Conservation (phyloP, 306 rosid genomes). For the Sicyos baderoa region DNA sequence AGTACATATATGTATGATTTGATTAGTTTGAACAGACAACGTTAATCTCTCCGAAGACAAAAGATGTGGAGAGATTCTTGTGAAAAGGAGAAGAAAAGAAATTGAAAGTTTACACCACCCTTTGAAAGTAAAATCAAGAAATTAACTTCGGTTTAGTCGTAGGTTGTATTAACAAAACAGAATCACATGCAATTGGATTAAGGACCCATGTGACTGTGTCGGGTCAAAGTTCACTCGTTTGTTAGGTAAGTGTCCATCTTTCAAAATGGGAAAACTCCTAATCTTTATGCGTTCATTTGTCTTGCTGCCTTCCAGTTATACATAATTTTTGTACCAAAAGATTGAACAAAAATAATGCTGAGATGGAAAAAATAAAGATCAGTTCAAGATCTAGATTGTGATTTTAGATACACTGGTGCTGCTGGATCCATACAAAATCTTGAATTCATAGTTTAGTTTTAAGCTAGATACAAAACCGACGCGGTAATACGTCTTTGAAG, state of each 20-base stretch:
- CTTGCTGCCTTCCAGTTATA: not conserved
- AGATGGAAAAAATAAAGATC: not conserved
- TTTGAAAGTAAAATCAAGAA: not conserved
- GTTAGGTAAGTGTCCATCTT: not conserved
- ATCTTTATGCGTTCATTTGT: no score
- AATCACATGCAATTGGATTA: not conserved
- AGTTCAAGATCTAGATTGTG: not conserved
- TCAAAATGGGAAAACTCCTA: not conserved
- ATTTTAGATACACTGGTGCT: not conserved
- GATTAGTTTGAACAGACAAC: not conserved
- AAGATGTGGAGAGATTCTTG: not conserved
- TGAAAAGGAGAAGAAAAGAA: not conserved
- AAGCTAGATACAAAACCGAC: not conserved
- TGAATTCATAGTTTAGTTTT: not conserved
- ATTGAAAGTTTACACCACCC: not conserved
- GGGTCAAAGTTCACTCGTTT: not conserved
- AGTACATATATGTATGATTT: not conserved
- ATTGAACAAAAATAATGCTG: not conserved
- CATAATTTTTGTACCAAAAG: not conserved
- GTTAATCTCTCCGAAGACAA: not conserved
- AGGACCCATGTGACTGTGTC: constrained; percentile 12
- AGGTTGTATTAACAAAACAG: not conserved
- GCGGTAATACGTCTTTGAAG: not conserved
- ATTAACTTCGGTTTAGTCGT: not conserved
- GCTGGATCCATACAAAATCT: not conserved